These are phyloP conservation scores for Claviceps maximensis DNA, from an alignment of 2,329 filamentous ascomycete species.

Conservation along the genomic window DNA sequence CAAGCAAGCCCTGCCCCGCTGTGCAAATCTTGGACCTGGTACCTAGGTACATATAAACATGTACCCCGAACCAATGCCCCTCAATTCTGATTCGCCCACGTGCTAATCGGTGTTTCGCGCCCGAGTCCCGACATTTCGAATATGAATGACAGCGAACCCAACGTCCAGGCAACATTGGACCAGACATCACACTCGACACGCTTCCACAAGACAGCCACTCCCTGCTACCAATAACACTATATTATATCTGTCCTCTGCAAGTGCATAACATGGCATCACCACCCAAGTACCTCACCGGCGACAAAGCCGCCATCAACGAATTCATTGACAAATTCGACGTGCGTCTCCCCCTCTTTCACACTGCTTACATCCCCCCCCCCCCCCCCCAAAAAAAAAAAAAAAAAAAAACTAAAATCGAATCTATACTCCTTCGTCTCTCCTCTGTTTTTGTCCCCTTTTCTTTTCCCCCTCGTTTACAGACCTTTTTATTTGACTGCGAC, in stretches of 20 bases:
- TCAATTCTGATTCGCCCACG: background rate
- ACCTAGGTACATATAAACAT: no score
- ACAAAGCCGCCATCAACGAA: slow-evolving; percentile 60
- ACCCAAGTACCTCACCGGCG: slow-evolving; percentile 63
- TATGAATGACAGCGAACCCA: no score
- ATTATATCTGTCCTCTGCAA: no score
- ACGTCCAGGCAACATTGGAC: no score
- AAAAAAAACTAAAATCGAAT: no score
- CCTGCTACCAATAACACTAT: background rate
- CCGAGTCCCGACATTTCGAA: background rate
- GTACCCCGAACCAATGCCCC: background rate
- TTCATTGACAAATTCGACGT: slow-evolving; percentile 92
- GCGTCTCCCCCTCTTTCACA: slow-evolving; percentile 24
- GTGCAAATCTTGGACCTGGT: background rate
- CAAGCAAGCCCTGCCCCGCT: background rate
- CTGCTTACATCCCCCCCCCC: background rate
- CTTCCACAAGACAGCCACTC: background rate
- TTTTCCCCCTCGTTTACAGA: slow-evolving; percentile 4
- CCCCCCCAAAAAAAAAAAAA: no score
- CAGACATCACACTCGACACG: no score
- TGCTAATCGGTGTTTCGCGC: background rate
- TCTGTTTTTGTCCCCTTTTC: slow-evolving; percentile 18
- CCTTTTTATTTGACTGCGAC: slow-evolving; percentile 92
- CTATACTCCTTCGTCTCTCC: background rate
- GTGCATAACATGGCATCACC: slow-evolving; percentile 18